Conservation (phyloP, 2,329 filamentous ascomycete species). For the Pestalotiopsis sp. region DNA sequence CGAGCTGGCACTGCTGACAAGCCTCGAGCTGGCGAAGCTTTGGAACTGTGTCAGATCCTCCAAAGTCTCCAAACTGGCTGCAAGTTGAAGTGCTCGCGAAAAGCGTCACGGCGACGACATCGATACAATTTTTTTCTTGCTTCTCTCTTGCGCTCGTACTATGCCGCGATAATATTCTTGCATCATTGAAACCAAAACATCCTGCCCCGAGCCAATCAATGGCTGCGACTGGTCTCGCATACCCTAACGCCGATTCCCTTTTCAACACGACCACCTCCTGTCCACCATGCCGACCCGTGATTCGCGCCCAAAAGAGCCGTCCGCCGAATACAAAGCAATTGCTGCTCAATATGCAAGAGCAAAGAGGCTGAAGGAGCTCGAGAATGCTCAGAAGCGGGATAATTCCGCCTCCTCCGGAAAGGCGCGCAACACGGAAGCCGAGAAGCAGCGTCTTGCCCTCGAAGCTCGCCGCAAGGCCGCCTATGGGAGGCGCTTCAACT, state of each 20-base stretch:
- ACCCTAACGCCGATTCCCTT: background rate
- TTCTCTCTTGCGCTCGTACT: background rate
- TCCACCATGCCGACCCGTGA: slow-evolving; percentile 30
- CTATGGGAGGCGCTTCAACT: slow-evolving; percentile 56
- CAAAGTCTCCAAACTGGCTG: background rate
- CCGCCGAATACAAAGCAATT: slow-evolving; percentile 53
- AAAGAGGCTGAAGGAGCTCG: slow-evolving; percentile 48
- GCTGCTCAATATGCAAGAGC: slow-evolving; percentile 55
- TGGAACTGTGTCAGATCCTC: background rate
- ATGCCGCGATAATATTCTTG: background rate
- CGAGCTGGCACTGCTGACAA: too few species aligned
- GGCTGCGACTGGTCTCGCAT: slow-evolving; percentile 1
- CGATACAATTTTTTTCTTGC: background rate
- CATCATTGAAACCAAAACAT: background rate
- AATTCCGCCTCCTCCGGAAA: slow-evolving; percentile 24
- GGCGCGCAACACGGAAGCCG: slow-evolving; percentile 38
- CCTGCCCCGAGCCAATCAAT: background rate
- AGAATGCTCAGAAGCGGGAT: slow-evolving; percentile 37
- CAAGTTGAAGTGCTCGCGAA: background rate
- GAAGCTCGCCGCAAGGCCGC: slow-evolving; percentile 48
- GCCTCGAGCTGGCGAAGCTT: background rate
- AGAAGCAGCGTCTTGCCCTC: slow-evolving; percentile 47
- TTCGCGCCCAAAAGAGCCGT: slow-evolving; percentile 25
- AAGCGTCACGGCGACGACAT: background rate
- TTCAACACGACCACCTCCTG: background rate